phyloP scores from a whole-genome alignment of 169 alveolate species.

The Babesia ovata region DNA sequence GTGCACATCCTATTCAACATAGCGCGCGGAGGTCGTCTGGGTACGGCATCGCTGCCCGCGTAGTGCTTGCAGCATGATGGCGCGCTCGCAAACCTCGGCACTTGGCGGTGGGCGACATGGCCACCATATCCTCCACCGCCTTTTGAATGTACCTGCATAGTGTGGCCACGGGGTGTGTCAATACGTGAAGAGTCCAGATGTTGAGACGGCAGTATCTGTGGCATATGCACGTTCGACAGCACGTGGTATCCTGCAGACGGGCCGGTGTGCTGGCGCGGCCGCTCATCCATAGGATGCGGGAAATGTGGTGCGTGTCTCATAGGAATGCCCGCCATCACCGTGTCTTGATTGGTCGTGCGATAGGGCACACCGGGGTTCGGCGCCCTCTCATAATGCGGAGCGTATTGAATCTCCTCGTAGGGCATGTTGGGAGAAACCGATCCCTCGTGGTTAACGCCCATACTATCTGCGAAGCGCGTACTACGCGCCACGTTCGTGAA shows the following conservation, averaged over 20 bases:
- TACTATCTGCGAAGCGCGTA: conserved; percentile 20
- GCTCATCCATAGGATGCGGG: neutral
- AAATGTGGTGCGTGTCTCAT: neutral
- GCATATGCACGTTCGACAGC: conserved; percentile 45
- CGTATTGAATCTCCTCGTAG: neutral
- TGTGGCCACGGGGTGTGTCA: neutral
- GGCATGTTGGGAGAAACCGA: neutral
- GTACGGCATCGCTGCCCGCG: conserved; percentile 5
- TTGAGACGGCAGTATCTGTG: conserved; percentile 18
- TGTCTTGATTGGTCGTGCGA: neutral
- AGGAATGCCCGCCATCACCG: neutral
- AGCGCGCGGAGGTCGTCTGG: neutral
- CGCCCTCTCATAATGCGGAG: neutral
- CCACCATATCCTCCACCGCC: neutral
- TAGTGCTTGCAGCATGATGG: conserved; percentile 9
- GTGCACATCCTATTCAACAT: conserved; percentile 39
- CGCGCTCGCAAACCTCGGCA: conserved; percentile 14
- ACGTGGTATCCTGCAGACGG: conserved; percentile 18
- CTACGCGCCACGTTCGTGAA: conserved; percentile 7
- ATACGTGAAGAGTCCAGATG: neutral
- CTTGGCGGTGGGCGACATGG: neutral
- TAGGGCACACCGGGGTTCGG: neutral
- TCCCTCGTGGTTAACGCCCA: neutral
- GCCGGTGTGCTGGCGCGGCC: conserved; percentile 11
- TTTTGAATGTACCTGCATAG: neutral